Conservation (phyloP, 371 early-diverging fungal species). For the Mortierella sp. region DNA sequence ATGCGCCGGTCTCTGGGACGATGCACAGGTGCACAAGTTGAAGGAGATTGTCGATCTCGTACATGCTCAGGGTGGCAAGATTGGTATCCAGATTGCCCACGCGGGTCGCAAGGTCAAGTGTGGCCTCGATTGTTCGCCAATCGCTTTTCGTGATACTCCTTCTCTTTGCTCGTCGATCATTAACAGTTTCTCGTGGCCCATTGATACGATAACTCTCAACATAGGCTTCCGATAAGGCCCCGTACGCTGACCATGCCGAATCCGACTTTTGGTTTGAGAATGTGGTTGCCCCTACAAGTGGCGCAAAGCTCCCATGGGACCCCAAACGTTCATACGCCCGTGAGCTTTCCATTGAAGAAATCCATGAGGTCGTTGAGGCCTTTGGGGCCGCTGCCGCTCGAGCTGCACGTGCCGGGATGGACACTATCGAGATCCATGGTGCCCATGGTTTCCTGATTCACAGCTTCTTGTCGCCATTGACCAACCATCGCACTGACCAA, state of each 20-base stretch:
- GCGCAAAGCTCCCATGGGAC: slow-evolving; percentile 56
- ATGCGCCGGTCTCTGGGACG: slow-evolving; percentile 84
- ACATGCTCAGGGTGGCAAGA: slow-evolving; percentile 69
- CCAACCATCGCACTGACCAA: slow-evolving; percentile 85
- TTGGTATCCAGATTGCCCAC: slow-evolving; percentile 87
- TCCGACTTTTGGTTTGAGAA: slow-evolving; percentile 84
- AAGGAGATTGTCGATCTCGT: slow-evolving; percentile 74
- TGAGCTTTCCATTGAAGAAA: slow-evolving; percentile 72
- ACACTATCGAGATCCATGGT: slow-evolving; percentile 88
- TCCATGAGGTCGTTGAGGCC: slow-evolving; percentile 63
- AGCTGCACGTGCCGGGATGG: slow-evolving; percentile 83
- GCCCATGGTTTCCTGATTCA: slow-evolving; percentile 81
- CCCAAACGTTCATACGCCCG: slow-evolving; percentile 61
- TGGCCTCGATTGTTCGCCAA: too few relatives aligned
- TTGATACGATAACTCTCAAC: slow-evolving; percentile 46
- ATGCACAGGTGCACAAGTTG: slow-evolving; percentile 76
- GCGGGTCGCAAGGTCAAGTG: slow-evolving; percentile 80
- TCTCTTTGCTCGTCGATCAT: too few relatives aligned
- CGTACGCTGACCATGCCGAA: slow-evolving; percentile 48
- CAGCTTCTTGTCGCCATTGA: slow-evolving; percentile 82
- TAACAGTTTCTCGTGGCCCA: not conserved
- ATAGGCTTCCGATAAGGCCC: slow-evolving; percentile 64
- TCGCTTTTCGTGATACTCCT: too few relatives aligned
- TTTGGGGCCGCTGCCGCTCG: slow-evolving; percentile 80
- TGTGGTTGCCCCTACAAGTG: slow-evolving; percentile 77